Evolutionary conservation across 1,284 basidiomycete species (phyloP).

Genomic region (Apiotrichum mycotoxinovorans): DNA sequence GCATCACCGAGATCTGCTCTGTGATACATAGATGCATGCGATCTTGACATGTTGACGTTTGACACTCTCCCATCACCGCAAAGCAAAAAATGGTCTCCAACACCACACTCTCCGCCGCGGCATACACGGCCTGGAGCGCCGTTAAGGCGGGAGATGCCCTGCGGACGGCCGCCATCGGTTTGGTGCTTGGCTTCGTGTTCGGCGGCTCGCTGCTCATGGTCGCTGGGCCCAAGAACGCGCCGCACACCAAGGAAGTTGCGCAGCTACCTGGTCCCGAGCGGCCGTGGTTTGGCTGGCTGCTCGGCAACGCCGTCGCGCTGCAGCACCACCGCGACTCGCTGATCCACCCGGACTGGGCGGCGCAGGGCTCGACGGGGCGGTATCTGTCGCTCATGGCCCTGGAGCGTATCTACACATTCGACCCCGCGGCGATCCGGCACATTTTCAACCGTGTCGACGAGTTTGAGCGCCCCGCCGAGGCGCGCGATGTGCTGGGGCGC

Average conservation of each 20-base stretch:
- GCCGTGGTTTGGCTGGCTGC: background rate
- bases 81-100: too few relatives aligned
- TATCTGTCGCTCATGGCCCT: constrained; percentile 1
- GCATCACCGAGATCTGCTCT: too few relatives aligned
- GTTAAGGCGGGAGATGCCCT: background rate
- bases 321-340: constrained; percentile 2
- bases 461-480: constrained; percentile 1
- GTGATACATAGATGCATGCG: too few relatives aligned
- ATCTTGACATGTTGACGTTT: too few relatives aligned
- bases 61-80: too few relatives aligned
- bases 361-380: background rate
- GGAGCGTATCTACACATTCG: constrained; percentile 3
- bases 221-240: background rate
- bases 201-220: background rate
- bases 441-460: background rate
- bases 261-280: constrained; percentile 1
- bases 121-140: too few relatives aligned
- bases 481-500: background rate
- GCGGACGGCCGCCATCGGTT: background rate
- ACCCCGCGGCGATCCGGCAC: constrained; percentile 2
- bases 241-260: background rate
- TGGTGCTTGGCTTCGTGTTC: background rate
- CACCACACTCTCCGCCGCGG: too few relatives aligned
- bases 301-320: constrained; percentile 2
- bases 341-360: constrained; percentile 1